phyloP scores from a whole-genome alignment of 2,329 filamentous ascomycete genomes.

The Cladosporium phlei region DNA sequence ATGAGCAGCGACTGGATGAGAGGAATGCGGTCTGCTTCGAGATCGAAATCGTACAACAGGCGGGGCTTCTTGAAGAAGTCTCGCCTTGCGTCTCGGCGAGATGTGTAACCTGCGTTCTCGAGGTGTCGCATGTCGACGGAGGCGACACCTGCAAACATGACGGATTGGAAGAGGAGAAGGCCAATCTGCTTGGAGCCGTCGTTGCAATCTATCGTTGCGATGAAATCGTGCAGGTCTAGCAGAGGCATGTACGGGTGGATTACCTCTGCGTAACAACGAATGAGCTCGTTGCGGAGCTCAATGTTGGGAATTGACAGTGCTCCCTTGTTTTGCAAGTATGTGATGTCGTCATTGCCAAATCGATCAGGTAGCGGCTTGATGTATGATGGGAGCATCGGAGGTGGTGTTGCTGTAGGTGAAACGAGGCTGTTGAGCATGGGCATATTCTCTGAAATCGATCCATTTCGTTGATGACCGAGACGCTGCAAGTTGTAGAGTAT shows the following conservation, averaged over 20 bases:
- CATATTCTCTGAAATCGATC: slow-evolving; percentile 22
- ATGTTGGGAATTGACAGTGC: slow-evolving; percentile 70
- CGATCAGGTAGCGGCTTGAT: slow-evolving; percentile 74
- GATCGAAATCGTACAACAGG: slow-evolving; percentile 90
- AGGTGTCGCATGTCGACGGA: slow-evolving; percentile 79
- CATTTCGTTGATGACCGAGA: slow-evolving; percentile 21
- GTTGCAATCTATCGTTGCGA: slow-evolving; percentile 56
- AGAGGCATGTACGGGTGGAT: slow-evolving; percentile 94
- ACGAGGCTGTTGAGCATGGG: slow-evolving; percentile 23
- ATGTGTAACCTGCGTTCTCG: slow-evolving; percentile 69
- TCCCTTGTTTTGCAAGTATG: slow-evolving; percentile 78
- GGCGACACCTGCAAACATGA: slow-evolving; percentile 89
- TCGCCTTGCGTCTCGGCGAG: slow-evolving; percentile 76
- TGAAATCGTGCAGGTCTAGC: slow-evolving; percentile 61
- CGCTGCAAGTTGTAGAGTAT: slow-evolving; percentile 30
- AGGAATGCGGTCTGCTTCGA: slow-evolving; percentile 82
- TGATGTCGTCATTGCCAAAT: slow-evolving; percentile 75
- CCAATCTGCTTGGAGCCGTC: slow-evolving; percentile 71
- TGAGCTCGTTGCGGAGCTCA: slow-evolving; percentile 69
- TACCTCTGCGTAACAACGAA: slow-evolving; percentile 80
- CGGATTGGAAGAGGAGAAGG: slow-evolving; percentile 82
- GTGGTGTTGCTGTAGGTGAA: slow-evolving; percentile 24
- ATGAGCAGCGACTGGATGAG: slow-evolving; percentile 83
- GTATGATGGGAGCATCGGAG: slow-evolving; percentile 57
- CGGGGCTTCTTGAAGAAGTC: slow-evolving; percentile 85